Base-by-base conservation (phyloP, 78 protist genomes). In the Speleostelium caveatum region DNA sequence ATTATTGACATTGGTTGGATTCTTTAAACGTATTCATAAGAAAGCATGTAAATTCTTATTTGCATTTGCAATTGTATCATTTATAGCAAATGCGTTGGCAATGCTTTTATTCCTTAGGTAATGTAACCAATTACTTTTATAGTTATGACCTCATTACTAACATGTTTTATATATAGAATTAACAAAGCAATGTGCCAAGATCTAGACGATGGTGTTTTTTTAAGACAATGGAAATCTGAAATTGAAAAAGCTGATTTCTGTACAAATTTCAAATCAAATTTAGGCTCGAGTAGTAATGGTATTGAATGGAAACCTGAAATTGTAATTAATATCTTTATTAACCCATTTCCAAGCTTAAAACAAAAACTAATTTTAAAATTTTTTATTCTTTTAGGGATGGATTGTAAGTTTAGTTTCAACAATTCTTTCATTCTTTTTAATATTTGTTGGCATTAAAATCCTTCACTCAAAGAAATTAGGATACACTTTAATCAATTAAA, bases 111-210 rank as follows among this genome's bases (percentile, higher is more conserved):
- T 83, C n/a, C 17, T 83, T 8, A n/a, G n/a, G n/a, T n/a, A n/a
- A n/a, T n/a, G n/a, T n/a, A n/a, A n/a, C n/a, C n/a, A n/a, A n/a
- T n/a, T n/a, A n/a, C n/a, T n/a, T n/a, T n/a, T n/a, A n/a, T n/a
- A n/a, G n/a, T n/a, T n/a, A n/a, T n/a, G n/a, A n/a, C n/a, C n/a
- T n/a, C n/a, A n/a, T n/a, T n/a, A n/a, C n/a, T n/a, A n/a, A n/a
- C n/a, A n/a, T n/a, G n/a, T n/a, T n/a, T n/a, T n/a, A n/a, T n/a
- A n/a, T n/a, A n/a, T n/a, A 83, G 90, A 69, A 56, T 83, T 14
- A 83, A 83, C 33, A 67, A 68, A 38, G 67, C 90, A 59, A 35
- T 83, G 14, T 83, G 90, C 32, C 36, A 68, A 28, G 90, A 83
- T 69, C 3, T 61, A 0, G 10, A 58, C 0, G 55, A 68, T 68